phyloP scores from a whole-genome alignment of 2,329 filamentous ascomycete genomes.

The Penicillium sp. region DNA sequence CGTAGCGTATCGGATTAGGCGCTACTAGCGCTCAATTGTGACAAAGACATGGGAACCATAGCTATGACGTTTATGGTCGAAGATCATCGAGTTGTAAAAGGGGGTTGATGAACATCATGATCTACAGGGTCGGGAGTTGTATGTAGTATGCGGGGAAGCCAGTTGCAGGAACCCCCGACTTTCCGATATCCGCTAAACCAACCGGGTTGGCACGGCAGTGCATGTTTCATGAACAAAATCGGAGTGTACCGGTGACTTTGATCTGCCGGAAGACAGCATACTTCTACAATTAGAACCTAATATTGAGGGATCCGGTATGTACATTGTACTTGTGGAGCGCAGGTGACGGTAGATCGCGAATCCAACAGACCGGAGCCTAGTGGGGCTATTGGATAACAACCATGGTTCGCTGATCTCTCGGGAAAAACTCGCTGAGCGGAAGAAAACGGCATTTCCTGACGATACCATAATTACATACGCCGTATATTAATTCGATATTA shows the following conservation, averaged over 20 bases:
- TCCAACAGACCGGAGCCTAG: not conserved
- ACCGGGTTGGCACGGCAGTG: not conserved
- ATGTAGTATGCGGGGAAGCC: not conserved
- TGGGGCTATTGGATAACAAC: not conserved
- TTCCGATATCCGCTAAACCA: not conserved
- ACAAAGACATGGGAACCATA: not conserved
- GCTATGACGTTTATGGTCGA: constrained; percentile 10
- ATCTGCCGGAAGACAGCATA: no score
- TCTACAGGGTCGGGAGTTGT: constrained; percentile 4
- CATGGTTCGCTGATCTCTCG: constrained; percentile 26
- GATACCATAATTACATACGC: not conserved
- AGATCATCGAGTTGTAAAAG: not conserved
- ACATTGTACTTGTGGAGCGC: not conserved
- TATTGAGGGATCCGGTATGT: not conserved
- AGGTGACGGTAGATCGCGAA: not conserved
- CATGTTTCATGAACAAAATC: not conserved
- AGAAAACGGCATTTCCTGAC: not conserved
- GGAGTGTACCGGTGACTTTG: not conserved
- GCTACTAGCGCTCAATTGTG: not conserved
- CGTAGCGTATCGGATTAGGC: not conserved
- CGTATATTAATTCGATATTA: not conserved
- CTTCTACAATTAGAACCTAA: not conserved
- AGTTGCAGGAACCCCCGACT: not conserved
- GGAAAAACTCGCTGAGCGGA: constrained; percentile 20
- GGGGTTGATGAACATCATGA: not conserved